Conservation (phyloP, 2,329 filamentous ascomycete genomes). For the Phoma herbarum region DNA sequence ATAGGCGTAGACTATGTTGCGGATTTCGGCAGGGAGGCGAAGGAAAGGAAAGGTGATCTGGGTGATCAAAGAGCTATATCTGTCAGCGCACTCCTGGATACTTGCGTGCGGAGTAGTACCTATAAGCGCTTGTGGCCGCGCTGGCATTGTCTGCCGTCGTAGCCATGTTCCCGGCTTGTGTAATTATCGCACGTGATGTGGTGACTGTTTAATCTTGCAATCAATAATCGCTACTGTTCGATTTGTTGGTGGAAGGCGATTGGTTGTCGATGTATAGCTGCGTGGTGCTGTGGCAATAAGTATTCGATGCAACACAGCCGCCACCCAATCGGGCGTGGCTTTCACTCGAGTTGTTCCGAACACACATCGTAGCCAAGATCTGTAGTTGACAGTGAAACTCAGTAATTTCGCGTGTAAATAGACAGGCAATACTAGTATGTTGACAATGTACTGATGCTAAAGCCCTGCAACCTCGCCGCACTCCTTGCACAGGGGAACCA, state of each 20-base stretch:
- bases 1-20: conserved; percentile 20
- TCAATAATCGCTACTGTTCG: background rate
- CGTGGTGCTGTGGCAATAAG: background rate
- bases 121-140: background rate
- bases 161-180: background rate
- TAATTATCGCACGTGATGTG: too few relatives aligned
- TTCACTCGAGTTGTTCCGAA: conserved; percentile 1
- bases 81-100: background rate
- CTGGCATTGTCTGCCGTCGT: background rate
- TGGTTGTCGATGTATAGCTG: background rate
- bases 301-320: background rate
- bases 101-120: background rate
- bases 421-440: background rate
- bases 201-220: background rate
- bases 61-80: background rate
- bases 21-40: conserved; percentile 23
- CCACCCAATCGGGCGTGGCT: background rate
- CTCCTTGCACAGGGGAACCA: conserved; percentile 2
- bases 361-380: background rate
- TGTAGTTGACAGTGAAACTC: background rate
- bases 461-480: background rate
- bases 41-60: background rate
- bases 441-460: background rate
- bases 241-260: background rate
- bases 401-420: background rate